Evolutionary conservation across 2,329 filamentous ascomycete species (phyloP).

Genomic region (Clonostachys sp.): DNA sequence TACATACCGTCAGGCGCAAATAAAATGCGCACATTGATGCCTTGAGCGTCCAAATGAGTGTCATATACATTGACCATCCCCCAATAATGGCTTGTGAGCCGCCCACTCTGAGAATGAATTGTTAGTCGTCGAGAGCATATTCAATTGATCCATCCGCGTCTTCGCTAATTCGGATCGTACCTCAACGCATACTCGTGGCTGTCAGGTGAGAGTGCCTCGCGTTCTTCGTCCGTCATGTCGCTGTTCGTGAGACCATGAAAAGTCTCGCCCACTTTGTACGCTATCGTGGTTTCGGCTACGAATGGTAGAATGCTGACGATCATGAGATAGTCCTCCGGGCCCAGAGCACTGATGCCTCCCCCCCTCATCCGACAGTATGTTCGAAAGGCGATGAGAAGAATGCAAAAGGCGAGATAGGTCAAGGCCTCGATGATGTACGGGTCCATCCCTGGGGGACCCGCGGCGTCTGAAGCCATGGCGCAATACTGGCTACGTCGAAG

Average conservation of each 20-base stretch:
- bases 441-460: too few species aligned
- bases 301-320: slow-evolving; percentile 31
- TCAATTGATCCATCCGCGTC: too few species aligned
- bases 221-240: slow-evolving; percentile 42
- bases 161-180: slow-evolving; percentile 1
- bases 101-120: slow-evolving; percentile 21
- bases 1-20: slow-evolving; percentile 10
- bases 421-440: slow-evolving; percentile 1
- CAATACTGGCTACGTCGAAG: too few species aligned
- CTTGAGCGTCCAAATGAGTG: slow-evolving; percentile 48
- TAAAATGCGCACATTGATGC: slow-evolving; percentile 50
- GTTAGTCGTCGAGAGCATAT: slow-evolving; percentile 41
- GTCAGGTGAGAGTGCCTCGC: slow-evolving; percentile 29
- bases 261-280: slow-evolving; percentile 37
- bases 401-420: not conserved
- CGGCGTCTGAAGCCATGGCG: too few species aligned
- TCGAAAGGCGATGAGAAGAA: slow-evolving; percentile 1
- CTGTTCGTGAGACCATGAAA: slow-evolving; percentile 47
- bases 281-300: slow-evolving; percentile 39
- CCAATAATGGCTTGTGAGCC: slow-evolving; percentile 49
- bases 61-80: slow-evolving; percentile 43
- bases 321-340: slow-evolving; percentile 3
- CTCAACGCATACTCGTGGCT: slow-evolving; percentile 33
- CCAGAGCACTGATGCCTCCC: not conserved
- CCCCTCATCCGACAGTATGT: not conserved